Base-by-base conservation (phyloP, 1,284 basidiomycete genomes). In the Butyriboletus appendiculatus region DNA sequence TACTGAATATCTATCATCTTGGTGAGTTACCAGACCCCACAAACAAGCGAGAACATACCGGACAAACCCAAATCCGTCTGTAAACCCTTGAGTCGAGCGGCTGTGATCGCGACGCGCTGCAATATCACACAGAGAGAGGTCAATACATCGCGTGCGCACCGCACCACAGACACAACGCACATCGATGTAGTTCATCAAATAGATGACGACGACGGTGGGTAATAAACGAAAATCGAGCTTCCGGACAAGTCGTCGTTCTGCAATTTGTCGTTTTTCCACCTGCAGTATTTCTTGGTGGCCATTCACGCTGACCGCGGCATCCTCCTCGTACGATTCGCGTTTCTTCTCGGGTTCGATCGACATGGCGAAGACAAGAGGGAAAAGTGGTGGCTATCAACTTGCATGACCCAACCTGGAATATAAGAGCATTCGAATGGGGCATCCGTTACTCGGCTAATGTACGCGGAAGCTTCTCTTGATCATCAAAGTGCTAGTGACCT, bases 131-230 rank as follows among this genome's bases (percentile, higher is more conserved):
- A 49, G 2, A 38, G 5, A 16, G 12, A 18, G 7, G 28, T 50
- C 41, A 49, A 48, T 40, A 45, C 5, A 30, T n/a, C 24, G 5
- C 16, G 8, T 14, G 12, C 26, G 33, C 11, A 2, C 24, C 10
- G 22, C 28, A 37, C 9, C 32, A 39, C 34, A 18, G 16, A 41
- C 26, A 16, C 48, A 14, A 72, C 78, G 57, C 53, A 86, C 85
- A 64, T 86, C 84, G 50, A 87, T 85, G 62, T 85, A 86, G 61
- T 88, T 88, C 81, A 87, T 81, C 50, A 88, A 77, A 62, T 76
- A 86, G 45, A 87, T 83, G 34, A 84, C 47, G 44, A 85, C 75
- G 52, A 88, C 79, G 1, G 81, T 82, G 0, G 85, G 85, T 47
- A 88, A 62, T 0, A 88, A 69, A 30, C 86, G 75, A 55, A 71